Evolutionary conservation across 2,329 filamentous ascomycete genomes (phyloP).

Genomic region (Clonostachys solani): DNA sequence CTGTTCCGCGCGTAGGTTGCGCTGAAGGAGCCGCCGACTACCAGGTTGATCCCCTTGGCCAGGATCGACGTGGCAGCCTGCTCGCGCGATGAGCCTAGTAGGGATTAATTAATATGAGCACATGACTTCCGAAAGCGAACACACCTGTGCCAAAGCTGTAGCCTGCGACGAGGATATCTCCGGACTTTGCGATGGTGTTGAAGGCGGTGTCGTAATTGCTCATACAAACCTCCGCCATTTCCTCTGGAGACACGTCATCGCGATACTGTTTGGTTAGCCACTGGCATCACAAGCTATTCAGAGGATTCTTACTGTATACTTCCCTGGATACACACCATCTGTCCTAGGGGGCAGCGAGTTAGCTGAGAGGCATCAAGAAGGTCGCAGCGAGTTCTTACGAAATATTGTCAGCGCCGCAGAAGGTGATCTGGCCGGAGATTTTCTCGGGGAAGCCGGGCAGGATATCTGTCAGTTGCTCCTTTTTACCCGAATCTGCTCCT

Average conservation of each 20-base stretch:
- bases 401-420: constrained; percentile 77
- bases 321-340: constrained; percentile 86
- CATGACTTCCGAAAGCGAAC: too few relatives aligned
- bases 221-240: constrained; percentile 91
- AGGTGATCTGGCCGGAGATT: constrained; percentile 82
- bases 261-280: constrained; percentile 66
- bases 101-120: not conserved
- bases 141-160: constrained; percentile 93
- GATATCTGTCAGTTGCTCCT: constrained; percentile 33
- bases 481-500: constrained; percentile 17
- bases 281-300: not conserved
- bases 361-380: too few relatives aligned
- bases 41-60: constrained; percentile 74
- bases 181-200: constrained; percentile 52
- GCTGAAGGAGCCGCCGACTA: constrained; percentile 75
- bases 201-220: constrained; percentile 85
- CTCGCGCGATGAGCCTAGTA: not conserved
- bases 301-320: not conserved
- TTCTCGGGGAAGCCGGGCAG: constrained; percentile 83
- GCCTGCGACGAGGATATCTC: constrained; percentile 80
- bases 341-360: too few relatives aligned
- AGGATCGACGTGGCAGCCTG: constrained; percentile 86
- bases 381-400: too few relatives aligned
- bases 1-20: constrained; percentile 77
- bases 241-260: constrained; percentile 69